Evolutionary conservation across 2,329 filamentous ascomycete genomes (phyloP).

Genomic region (Hortaea sp.): DNA sequence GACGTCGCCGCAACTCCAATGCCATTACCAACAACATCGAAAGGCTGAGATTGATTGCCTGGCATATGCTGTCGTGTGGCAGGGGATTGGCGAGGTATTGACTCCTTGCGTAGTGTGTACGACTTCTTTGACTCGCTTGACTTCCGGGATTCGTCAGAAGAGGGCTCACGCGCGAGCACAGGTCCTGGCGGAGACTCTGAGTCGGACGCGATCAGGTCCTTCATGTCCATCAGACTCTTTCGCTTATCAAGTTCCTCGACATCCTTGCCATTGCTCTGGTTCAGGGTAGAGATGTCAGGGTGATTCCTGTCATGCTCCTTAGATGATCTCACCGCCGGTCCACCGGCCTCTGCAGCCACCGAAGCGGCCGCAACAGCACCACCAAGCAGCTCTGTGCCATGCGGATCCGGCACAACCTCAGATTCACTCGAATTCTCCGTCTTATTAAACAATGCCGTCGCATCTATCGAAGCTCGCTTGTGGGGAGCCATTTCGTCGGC

Average conservation of each 20-base stretch:
- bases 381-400: slow-evolving; percentile 1
- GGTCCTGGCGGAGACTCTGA: neutral
- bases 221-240: slow-evolving; percentile 14
- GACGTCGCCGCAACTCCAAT: slow-evolving; percentile 6
- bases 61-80: slow-evolving; percentile 5
- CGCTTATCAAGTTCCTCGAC: slow-evolving; percentile 9
- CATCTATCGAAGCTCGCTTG: slow-evolving; percentile 7
- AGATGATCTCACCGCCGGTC: slow-evolving; percentile 2
- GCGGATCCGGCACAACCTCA: too few species aligned
- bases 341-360: slow-evolving; percentile 6
- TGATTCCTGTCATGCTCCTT: neutral
- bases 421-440: neutral
- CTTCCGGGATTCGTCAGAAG: slow-evolving; percentile 2
- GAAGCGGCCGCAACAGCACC: slow-evolving; percentile 11
- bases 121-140: slow-evolving; percentile 1
- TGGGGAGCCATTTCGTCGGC: slow-evolving; percentile 11
- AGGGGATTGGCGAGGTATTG: slow-evolving; percentile 2
- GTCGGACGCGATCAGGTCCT: slow-evolving; percentile 7
- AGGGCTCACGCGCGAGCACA: neutral
- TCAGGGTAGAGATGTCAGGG: neutral
- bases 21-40: neutral
- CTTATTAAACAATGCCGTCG: slow-evolving; percentile 4
- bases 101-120: slow-evolving; percentile 2
- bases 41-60: neutral
- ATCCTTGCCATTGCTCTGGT: neutral